Conservation (phyloP, 305 asterid species). For the Rubia balearica region DNA sequence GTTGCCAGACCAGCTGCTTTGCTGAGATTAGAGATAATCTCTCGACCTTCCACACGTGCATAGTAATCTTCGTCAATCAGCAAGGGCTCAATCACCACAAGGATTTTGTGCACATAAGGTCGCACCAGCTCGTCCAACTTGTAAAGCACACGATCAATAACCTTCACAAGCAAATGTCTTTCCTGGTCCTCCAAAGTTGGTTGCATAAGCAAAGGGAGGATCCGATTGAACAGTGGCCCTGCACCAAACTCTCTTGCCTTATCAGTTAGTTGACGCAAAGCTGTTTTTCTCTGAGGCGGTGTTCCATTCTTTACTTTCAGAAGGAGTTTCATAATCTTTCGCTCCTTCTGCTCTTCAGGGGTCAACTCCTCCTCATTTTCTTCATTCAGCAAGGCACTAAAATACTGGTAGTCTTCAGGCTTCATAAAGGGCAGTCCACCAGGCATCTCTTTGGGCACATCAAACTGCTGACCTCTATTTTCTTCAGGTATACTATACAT, state of each 20-base stretch:
- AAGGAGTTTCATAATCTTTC: conserved; percentile 83
- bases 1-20: conserved; percentile 99
- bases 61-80: conserved; percentile 91
- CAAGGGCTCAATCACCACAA: conserved; percentile 89
- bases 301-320: conserved; percentile 94
- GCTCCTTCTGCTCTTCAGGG: conserved; percentile 84
- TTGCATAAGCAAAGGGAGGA: conserved; percentile 92
- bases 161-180: conserved; percentile 85
- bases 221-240: conserved; percentile 85
- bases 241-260: conserved; percentile 97
- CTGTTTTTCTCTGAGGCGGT: conserved; percentile 98
- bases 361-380: conserved; percentile 50
- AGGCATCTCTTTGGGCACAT: conserved; percentile 90
- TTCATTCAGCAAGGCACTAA: conserved; percentile 38
- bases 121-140: conserved; percentile 94
- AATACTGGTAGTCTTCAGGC: conserved; percentile 83
- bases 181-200: conserved; percentile 95
- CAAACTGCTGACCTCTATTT: conserved; percentile 84
- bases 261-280: conserved; percentile 88
- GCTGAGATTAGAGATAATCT: conserved; percentile 92
- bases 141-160: conserved; percentile 88
- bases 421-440: conserved; percentile 93
- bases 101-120: conserved; percentile 89
- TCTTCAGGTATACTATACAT: conserved; percentile 80
- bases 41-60: conserved; percentile 97